Evolutionary conservation across 345 rosid genomes (phyloP).

Genomic region (Nasturtium officinale): DNA sequence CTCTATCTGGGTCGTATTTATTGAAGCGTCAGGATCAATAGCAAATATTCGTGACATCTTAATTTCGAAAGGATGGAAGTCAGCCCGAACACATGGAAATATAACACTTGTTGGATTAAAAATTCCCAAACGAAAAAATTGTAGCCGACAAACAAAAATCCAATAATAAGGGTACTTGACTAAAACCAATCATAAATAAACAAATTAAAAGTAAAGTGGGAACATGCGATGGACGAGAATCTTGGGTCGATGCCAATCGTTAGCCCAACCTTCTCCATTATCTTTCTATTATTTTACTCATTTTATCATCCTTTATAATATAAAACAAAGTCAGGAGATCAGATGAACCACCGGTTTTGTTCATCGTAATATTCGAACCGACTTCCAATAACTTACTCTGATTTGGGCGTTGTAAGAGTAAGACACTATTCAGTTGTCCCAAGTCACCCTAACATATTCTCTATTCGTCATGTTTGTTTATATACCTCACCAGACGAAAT

Average conservation of each 20-base stretch:
- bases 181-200: not conserved
- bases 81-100: not conserved
- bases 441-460: not conserved
- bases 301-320: not conserved
- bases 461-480: not conserved
- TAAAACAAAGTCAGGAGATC: not conserved
- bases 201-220: conserved; percentile 27
- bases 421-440: not conserved
- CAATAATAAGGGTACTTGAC: conserved; percentile 29
- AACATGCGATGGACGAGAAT: conserved; percentile 38
- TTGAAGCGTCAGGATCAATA: not conserved
- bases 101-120: not conserved
- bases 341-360: not conserved
- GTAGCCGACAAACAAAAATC: conserved; percentile 26
- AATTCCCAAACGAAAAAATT: not conserved
- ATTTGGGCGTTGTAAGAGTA: not conserved
- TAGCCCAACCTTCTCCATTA: conserved; percentile 31
- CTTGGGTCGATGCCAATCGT: conserved; percentile 28
- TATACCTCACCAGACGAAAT: not conserved
- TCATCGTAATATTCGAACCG: not conserved
- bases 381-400: too few species aligned
- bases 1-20: not conserved
- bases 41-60: not conserved
- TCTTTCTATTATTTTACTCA: conserved; percentile 24
- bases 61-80: not conserved